Evolutionary conservation across 2,329 filamentous ascomycete species (phyloP), one percentile per base, ranked within the genome.

Genomic region (Hypoxylon sp.): DNA sequence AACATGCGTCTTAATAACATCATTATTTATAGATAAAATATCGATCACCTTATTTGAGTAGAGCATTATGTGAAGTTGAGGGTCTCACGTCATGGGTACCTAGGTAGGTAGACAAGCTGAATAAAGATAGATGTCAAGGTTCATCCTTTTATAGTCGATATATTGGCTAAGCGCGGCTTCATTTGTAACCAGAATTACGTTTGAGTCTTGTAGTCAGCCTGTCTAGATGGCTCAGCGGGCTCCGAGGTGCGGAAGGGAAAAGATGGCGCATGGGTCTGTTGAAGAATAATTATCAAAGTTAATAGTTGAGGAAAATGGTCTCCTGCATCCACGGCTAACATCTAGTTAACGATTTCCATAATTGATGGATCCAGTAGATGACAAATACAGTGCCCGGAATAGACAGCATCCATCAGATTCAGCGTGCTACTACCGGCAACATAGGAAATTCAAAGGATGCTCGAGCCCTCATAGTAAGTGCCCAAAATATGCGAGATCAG

Each of bases 1-100:
- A 11, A 88, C 80, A 65, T 89, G 86, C 67, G 80, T 82, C 50
- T 83, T 81, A 51, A 81, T 74, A 14, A 84, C n/a, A n/a, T n/a
- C 78, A 11, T 77, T 75, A 34, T 78, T 73, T 14, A 21, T 76
- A 77, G 2, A 85, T 77, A 11, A n/a, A 38, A 38, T 38, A 25
- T 25, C 25, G 25, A 25, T 25, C 25, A 25, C 6, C 25, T 25
- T 5, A 25, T 25, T 3, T 25, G 25, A 25, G 25, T 25, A 25
- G 25, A 25, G 25, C n/a, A 25, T 25, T 2, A 25, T 25, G 25
- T 25, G 3, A 25, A 5, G 25, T 25, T 5, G 25, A 25, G 6
- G 25, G 6, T 25, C 25, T 25, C 32, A 14, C 11, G 14, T 36
- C 11, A 14, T 36, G 32, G n/a, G n/a, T n/a, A n/a, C n/a, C n/a